Conservation (phyloP, 1,139 yeast species). For the Candida sp. region DNA sequence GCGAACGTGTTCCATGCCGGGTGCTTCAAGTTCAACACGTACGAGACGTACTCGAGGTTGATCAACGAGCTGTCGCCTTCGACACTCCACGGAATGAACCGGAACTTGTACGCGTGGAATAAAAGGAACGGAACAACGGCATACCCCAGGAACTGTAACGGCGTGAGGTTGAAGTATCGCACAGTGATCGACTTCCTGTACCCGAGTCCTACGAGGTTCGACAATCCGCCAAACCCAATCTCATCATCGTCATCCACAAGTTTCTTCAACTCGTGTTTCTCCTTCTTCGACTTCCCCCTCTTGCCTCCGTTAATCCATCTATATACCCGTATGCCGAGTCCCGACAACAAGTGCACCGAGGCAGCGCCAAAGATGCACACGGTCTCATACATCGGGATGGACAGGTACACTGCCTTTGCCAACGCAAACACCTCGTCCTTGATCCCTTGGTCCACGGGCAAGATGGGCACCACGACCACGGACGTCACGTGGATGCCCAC, state of each 20-base stretch:
- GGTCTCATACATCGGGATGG: conserved; percentile 51
- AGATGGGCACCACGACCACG: conserved; percentile 57
- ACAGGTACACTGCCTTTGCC: conserved; percentile 65
- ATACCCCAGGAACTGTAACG: conserved; percentile 66
- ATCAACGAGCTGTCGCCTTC: conserved; percentile 73
- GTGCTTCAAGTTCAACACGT: conserved; percentile 35
- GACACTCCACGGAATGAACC: conserved; percentile 52
- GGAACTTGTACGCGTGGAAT: conserved; percentile 52
- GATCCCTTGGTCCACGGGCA: conserved; percentile 37
- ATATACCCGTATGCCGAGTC: conserved; percentile 50
- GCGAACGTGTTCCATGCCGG: conserved; percentile 23
- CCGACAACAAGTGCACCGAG: conserved; percentile 56
- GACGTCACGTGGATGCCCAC: conserved; percentile 61
- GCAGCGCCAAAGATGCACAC: conserved; percentile 52
- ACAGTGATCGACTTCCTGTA: conserved; percentile 50
- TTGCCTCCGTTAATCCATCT: conserved; percentile 17
- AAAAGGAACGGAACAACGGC: conserved; percentile 47
- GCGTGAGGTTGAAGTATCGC: conserved; percentile 40
- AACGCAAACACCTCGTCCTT: conserved; percentile 64
- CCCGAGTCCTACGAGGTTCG: conserved; percentile 58
- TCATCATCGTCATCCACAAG: conserved; percentile 32
- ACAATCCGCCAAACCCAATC: conserved; percentile 64
- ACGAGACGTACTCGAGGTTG: conserved; percentile 56
- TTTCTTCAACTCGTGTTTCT: neutral
- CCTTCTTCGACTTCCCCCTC: neutral